Percentiles rank a stretch among this genome's conserved stretches.
Evolutionary conservation across 305 asterid genomes (phyloP).

Genomic region (Fraxinus latifolia): DNA sequence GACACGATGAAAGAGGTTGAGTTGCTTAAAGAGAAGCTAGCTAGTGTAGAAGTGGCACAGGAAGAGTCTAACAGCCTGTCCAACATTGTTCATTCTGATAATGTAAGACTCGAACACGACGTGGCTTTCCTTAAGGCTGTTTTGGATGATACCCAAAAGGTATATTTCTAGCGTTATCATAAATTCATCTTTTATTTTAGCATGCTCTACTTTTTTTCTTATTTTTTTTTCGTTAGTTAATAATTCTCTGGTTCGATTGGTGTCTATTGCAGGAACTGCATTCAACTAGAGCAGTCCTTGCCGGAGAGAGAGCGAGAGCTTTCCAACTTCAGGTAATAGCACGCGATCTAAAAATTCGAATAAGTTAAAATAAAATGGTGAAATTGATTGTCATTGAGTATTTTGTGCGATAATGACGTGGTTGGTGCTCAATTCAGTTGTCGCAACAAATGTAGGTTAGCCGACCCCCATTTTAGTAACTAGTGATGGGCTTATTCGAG

Average conservation of each 20-base stretch:
- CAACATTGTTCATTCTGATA: constrained; percentile 91
- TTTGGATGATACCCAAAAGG: constrained; percentile 95
- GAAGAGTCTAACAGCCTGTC: constrained; percentile 91
- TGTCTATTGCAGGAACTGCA: constrained; percentile 66
- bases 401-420: not conserved
- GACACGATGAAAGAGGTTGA: constrained; percentile 73
- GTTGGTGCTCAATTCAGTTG: not conserved
- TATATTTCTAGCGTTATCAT: constrained; percentile 10
- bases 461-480: not conserved
- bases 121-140: constrained; percentile 95
- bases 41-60: constrained; percentile 77
- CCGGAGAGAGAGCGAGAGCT: constrained; percentile 89
- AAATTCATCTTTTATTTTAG: not conserved
- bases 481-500: not conserved
- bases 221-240: not conserved
- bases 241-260: not conserved
- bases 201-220: not conserved
- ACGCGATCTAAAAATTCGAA: not conserved
- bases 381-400: not conserved
- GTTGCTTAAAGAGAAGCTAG: constrained; percentile 78
- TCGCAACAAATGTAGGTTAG: not conserved
- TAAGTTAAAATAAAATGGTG: not conserved
- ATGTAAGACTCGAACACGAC: constrained; percentile 92
- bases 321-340: constrained; percentile 82
- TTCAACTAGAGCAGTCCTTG: constrained; percentile 89